phyloP scores from a whole-genome alignment of 805 yeast species.

The Candida ipomoeae region DNA sequence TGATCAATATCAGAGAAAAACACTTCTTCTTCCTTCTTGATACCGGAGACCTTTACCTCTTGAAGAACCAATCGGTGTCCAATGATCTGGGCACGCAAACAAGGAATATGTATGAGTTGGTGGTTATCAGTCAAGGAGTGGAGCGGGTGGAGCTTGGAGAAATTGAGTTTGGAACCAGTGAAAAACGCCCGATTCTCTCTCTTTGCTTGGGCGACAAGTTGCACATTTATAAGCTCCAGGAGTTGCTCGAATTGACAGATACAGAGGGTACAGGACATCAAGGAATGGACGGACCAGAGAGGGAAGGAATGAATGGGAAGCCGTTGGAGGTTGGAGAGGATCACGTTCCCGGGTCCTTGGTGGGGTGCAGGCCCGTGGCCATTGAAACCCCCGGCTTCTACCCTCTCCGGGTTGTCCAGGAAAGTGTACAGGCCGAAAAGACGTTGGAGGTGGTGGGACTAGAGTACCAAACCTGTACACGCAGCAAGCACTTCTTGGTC shows the following conservation, averaged over 20 bases:
- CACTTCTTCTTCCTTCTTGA: constrained; percentile 35
- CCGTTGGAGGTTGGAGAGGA: background rate
- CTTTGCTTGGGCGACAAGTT: constrained; percentile 39
- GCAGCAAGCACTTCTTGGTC: constrained; percentile 27
- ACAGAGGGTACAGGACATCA: background rate
- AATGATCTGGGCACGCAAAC: constrained; percentile 9
- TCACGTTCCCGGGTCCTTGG: background rate
- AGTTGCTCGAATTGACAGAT: constrained; percentile 21
- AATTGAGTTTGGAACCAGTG: constrained; percentile 15
- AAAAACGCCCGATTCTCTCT: constrained; percentile 20
- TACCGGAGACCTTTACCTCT: constrained; percentile 37
- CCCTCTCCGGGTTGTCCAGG: constrained; percentile 9
- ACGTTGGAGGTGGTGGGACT: constrained; percentile 41
- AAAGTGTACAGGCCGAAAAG: background rate
- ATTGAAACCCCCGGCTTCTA: constrained; percentile 3
- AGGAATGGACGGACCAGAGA: no score
- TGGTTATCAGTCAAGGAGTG: constrained; percentile 25
- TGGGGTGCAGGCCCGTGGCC: background rate
- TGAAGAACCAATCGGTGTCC: constrained; percentile 26
- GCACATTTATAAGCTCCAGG: constrained; percentile 25
- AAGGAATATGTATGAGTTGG: constrained; percentile 34
- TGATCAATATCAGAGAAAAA: constrained; percentile 23
- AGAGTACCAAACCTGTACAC: constrained; percentile 30
- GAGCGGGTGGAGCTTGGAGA: constrained; percentile 30
- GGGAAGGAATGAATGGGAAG: background rate